Evolutionary conservation across 1,139 yeast species (phyloP).

Genomic region (Yamadazyma sp.): DNA sequence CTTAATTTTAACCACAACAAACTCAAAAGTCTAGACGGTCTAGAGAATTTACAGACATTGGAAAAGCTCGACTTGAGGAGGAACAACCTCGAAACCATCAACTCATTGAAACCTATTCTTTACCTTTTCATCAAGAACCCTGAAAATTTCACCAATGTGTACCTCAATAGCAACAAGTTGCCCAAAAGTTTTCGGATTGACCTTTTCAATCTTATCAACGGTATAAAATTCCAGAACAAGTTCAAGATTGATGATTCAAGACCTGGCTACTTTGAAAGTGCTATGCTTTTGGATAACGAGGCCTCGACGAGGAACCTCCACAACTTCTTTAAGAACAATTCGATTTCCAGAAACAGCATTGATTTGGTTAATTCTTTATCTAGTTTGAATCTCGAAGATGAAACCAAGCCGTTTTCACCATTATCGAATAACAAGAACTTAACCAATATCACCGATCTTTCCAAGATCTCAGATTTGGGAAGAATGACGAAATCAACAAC

Average conservation of each 20-base stretch:
- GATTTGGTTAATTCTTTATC: conserved; percentile 16
- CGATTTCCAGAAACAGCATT: conserved; percentile 9
- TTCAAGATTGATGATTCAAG: conserved; percentile 60
- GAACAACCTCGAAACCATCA: conserved; percentile 39
- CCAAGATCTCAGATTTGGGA: conserved; percentile 8
- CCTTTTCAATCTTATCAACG: conserved; percentile 53
- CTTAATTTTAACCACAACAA: conserved; percentile 58
- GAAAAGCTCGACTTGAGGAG: conserved; percentile 61
- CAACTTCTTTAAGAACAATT: conserved; percentile 34
- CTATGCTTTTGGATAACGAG: conserved; percentile 52
- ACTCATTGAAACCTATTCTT: conserved; percentile 36
- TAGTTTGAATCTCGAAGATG: conserved; percentile 16
- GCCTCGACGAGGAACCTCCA: conserved; percentile 45
- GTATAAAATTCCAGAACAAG: conserved; percentile 48
- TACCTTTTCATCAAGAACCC: conserved; percentile 33
- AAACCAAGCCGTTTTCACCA: conserved; percentile 23
- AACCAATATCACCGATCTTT: conserved; percentile 20
- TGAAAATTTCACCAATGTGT: conserved; percentile 31
- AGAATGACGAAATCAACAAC: conserved; percentile 31
- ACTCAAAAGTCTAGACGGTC: conserved; percentile 43
- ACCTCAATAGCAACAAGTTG: conserved; percentile 45
- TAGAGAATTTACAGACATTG: conserved; percentile 45
- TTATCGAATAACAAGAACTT: conserved; percentile 29
- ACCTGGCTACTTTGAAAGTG: conserved; percentile 65
- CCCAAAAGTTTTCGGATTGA: conserved; percentile 54